A percentile compares a stretch with the other conserved stretches of the same genome.
Conservation (phyloP, 345 rosid genomes). For the Adansonia digitata region DNA sequence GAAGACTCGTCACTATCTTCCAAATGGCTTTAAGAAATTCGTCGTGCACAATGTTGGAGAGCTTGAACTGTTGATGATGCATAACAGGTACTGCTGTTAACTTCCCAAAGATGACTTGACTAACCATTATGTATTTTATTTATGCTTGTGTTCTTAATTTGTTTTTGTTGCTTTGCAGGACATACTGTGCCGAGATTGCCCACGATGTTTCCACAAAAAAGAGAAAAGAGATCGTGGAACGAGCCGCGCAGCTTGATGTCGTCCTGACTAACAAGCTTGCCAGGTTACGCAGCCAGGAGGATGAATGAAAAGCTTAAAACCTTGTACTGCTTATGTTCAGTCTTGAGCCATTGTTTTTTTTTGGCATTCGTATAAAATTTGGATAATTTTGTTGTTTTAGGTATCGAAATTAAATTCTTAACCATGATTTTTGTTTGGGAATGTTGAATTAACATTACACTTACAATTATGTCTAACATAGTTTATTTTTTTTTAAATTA, state of each 20-base stretch:
- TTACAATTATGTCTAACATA: neutral
- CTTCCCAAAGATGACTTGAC: neutral
- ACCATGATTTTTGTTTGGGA: neutral
- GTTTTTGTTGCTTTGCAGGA: conserved; percentile 28
- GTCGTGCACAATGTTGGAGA: conserved; percentile 68
- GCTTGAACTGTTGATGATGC: conserved; percentile 88
- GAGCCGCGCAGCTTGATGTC: conserved; percentile 81
- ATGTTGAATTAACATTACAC: neutral
- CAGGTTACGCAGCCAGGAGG: too few relatives aligned
- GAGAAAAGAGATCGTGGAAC: conserved; percentile 70
- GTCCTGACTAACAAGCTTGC: conserved; percentile 59
- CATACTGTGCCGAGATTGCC: conserved; percentile 85
- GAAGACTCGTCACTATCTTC: conserved; percentile 77
- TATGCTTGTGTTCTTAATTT: neutral
- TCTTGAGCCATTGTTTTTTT: neutral
- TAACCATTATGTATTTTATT: too few relatives aligned
- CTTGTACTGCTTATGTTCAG: neutral
- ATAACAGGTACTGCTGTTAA: conserved; percentile 49
- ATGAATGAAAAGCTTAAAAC: conserved; percentile 35
- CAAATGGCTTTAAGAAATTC: conserved; percentile 81
- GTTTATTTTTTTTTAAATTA: too few relatives aligned
- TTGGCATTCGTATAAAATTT: neutral
- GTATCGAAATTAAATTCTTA: neutral
- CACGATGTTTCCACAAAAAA: too few relatives aligned
- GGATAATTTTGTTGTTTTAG: conserved; percentile 2